Conservation (phyloP, 371 early-diverging fungal genomes). For the Zopfochytrium polystomum region DNA sequence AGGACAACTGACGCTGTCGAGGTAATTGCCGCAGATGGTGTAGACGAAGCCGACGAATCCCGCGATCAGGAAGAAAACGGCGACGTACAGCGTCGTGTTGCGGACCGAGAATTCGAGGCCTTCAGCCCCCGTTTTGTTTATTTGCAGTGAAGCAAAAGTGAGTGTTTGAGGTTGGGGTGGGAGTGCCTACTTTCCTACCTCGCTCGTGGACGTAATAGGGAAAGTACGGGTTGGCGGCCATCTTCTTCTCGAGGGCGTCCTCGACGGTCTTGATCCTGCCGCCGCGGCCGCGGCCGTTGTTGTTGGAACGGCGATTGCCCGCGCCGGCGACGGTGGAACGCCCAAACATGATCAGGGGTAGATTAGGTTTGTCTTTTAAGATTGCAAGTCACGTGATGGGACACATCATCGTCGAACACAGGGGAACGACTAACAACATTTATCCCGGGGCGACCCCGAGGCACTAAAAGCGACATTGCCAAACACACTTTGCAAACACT, state of each 20-base stretch:
- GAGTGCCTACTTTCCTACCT: background rate
- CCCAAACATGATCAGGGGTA: no score
- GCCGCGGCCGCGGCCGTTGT: no score
- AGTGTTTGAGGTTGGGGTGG: background rate
- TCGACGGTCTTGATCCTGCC: slow-evolving; percentile 20
- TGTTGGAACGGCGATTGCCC: no score
- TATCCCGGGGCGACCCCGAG: no score
- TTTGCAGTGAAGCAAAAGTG: background rate
- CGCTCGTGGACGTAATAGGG: slow-evolving; percentile 5
- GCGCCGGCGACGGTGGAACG: no score
- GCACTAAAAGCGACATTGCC: no score
- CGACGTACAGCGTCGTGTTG: slow-evolving; percentile 24
- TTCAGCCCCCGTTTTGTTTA: background rate
- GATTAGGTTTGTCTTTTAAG: no score
- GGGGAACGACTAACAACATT: no score
- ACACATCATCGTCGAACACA: no score
- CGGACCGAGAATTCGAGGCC: slow-evolving; percentile 30
- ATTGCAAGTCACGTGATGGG: no score
- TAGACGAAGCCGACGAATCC: slow-evolving; percentile 21
- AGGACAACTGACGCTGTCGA: slow-evolving; percentile 24
- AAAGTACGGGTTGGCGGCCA: slow-evolving; percentile 29
- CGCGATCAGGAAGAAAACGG: slow-evolving; percentile 16
- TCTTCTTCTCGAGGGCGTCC: slow-evolving; percentile 16
- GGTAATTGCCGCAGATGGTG: slow-evolving; percentile 17
- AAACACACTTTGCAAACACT: no score